phyloP scores from a whole-genome alignment of 306 rosid genomes.

The Notholithocarpus densiflorus region DNA sequence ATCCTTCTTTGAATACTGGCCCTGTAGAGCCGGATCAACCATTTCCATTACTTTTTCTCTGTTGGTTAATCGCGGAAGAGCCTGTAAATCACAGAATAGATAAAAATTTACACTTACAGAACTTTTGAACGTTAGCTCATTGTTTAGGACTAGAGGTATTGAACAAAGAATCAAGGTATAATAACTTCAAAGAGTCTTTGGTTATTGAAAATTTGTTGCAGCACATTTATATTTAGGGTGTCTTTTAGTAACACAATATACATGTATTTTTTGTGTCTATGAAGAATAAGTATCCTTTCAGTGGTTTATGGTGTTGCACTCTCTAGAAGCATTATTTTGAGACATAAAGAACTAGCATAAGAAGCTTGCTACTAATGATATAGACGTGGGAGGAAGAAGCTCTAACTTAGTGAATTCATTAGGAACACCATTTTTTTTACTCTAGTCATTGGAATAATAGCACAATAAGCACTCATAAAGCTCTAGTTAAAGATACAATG shows the following conservation, averaged over 20 bases:
- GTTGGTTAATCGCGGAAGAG: slow-evolving; percentile 86
- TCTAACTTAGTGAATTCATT: neutral
- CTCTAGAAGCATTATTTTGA: no score
- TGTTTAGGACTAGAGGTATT: no score
- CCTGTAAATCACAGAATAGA: slow-evolving; percentile 47
- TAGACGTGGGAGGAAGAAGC: neutral
- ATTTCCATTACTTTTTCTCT: slow-evolving; percentile 79
- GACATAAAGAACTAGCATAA: no score
- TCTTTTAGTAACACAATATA: no score
- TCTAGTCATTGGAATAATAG: neutral
- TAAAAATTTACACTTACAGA: neutral
- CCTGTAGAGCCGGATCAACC: slow-evolving; percentile 82
- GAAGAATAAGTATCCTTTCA: no score
- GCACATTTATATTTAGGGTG: no score
- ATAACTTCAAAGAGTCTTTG: no score
- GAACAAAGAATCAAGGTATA: no score
- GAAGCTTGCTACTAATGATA: neutral
- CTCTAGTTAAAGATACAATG: neutral
- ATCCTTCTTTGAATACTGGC: slow-evolving; percentile 84
- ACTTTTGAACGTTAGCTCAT: neutral
- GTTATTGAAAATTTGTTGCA: no score
- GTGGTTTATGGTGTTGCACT: no score
- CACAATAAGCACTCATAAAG: no score
- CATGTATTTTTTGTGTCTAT: no score
- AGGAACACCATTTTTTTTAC: neutral